These are phyloP conservation scores for Candida michaelii DNA, from an alignment of 805 yeast species.

Conservation along the genomic window DNA sequence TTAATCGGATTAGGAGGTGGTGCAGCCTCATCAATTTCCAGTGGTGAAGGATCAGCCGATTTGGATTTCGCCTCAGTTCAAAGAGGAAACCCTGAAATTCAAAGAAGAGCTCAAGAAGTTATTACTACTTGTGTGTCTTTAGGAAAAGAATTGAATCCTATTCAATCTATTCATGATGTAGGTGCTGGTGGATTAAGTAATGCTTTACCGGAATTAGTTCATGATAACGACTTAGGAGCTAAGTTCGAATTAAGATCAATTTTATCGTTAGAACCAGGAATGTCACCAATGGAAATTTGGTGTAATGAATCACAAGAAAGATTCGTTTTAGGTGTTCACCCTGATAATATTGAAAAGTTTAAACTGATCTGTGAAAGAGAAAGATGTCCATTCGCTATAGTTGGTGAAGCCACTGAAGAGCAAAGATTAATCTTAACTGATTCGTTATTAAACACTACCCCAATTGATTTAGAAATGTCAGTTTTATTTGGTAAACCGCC, in stretches of 20 bases:
- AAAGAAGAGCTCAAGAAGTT: conserved; percentile 98
- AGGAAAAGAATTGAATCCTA: conserved; percentile 66
- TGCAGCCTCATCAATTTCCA: conserved; percentile 96
- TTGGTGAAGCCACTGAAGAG: conserved; percentile 90
- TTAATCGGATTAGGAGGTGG: conserved; percentile 99
- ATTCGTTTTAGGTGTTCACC: conserved; percentile 89
- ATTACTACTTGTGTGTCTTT: conserved; percentile 89
- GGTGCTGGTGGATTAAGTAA: conserved; percentile 99
- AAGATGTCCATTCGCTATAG: conserved; percentile 94
- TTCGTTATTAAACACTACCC: conserved; percentile 70
- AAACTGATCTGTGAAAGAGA: conserved; percentile 86
- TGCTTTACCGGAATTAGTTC: conserved; percentile 96
- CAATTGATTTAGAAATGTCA: conserved; percentile 95
- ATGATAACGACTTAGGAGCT: conserved; percentile 96
- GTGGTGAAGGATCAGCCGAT: conserved; percentile 95
- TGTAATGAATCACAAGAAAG: conserved; percentile 99
- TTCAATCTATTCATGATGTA: conserved; percentile 95
- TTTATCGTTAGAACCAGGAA: conserved; percentile 89
- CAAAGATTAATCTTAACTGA: conserved; percentile 81
- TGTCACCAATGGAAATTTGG: conserved; percentile 99
- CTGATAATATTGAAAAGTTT: conserved; percentile 70
- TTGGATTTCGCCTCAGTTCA: conserved; percentile 98
- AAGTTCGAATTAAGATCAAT: conserved; percentile 87
- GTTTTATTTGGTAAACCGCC: conserved; percentile 97
- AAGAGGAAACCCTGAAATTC: conserved; percentile 99